Conservation (phyloP, 2,329 filamentous ascomycete genomes). For the Ophiostoma pallidulum region DNA sequence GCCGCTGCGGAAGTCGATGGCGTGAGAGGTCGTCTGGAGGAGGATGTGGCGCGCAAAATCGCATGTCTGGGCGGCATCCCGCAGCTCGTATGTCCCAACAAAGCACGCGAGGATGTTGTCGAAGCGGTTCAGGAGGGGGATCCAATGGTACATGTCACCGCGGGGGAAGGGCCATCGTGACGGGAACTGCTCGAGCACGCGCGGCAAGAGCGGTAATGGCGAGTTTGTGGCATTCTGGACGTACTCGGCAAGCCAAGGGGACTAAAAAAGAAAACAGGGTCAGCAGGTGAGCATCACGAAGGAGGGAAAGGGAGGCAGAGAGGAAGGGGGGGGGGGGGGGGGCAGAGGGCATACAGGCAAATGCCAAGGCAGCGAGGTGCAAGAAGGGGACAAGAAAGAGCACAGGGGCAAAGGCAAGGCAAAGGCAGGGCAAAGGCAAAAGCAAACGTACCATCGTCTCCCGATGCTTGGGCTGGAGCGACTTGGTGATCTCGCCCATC, state of each 20-base stretch:
- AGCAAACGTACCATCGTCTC: slow-evolving; percentile 51
- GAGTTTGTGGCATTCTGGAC: slow-evolving; percentile 59
- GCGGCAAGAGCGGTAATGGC: slow-evolving; percentile 67
- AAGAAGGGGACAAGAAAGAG: background rate
- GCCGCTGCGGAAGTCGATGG: slow-evolving; percentile 41
- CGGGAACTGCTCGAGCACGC: slow-evolving; percentile 70
- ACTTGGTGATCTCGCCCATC: slow-evolving; percentile 62
- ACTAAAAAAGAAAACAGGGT: slow-evolving; percentile 42
- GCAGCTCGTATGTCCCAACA: slow-evolving; percentile 69
- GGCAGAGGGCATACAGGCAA: background rate
- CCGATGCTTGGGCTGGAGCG: slow-evolving; percentile 56
- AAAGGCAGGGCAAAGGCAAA: slow-evolving; percentile 12
- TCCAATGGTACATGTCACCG: slow-evolving; percentile 98
- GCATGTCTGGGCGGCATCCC: slow-evolving; percentile 67
- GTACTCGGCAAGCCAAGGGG: slow-evolving; percentile 77
- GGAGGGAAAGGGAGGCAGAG: background rate
- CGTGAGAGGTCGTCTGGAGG: slow-evolving; percentile 42
- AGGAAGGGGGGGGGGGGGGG: slow-evolving; percentile 2
- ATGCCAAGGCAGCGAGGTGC: background rate
- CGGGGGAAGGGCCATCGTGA: slow-evolving; percentile 89
- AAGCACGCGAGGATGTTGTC: slow-evolving; percentile 79
- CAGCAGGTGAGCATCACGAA: slow-evolving; percentile 7
- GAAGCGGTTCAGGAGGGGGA: slow-evolving; percentile 85
- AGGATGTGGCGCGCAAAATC: slow-evolving; percentile 63
- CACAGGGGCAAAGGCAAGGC: slow-evolving; percentile 3